Evolutionary conservation across 106 monocot species (phyloP), one percentile per base, ranked within the genome.

Genomic region (Platanthera guangdongensis): DNA sequence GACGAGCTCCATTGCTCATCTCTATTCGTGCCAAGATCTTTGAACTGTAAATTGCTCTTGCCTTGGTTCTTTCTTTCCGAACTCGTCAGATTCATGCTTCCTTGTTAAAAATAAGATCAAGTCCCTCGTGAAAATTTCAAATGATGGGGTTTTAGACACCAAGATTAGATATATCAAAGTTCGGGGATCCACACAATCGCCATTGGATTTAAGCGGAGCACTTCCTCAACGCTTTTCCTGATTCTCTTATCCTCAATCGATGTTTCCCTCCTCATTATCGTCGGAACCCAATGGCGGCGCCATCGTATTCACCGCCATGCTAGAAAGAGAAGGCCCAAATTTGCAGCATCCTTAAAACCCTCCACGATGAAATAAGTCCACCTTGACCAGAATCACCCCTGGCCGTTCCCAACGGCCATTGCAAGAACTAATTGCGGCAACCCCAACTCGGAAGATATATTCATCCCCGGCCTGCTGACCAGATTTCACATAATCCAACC

Each of bases 381-480:
- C 16, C 71, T 83, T 7, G 87, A 82, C 1, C 78, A 78, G 16
- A 77, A 57, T 60, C 52, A 8, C 50, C 75, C 9, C 30, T 51
- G 68, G 57, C 75, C 39, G 76, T 12, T 9, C 8, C 22, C 30
- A 7, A 45, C 19, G 46, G 52, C 80, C 74, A 74, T 57, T 49
- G 32, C 25, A 8, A 70, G 30, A 18, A 25, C 57, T 51, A 55
- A 22, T 22, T 75, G 68, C 47, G 74, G 57, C 3, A 62, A 77
- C 4, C 74, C 52, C 16, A 48, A 79, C 16, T 78, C 74, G 0
- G 87, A 85, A 9, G 81, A 89, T 45, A 79, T 97, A 47, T 55
- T 71, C 32, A 94, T 97, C 50, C 91, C 94, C 1, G 97, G 97
- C 8, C 80, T 94, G 2, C 97, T 94, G 8, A 78, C 94, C 12